phyloP scores from a whole-genome alignment of 208 protist species.

The Lotmaria passim region DNA sequence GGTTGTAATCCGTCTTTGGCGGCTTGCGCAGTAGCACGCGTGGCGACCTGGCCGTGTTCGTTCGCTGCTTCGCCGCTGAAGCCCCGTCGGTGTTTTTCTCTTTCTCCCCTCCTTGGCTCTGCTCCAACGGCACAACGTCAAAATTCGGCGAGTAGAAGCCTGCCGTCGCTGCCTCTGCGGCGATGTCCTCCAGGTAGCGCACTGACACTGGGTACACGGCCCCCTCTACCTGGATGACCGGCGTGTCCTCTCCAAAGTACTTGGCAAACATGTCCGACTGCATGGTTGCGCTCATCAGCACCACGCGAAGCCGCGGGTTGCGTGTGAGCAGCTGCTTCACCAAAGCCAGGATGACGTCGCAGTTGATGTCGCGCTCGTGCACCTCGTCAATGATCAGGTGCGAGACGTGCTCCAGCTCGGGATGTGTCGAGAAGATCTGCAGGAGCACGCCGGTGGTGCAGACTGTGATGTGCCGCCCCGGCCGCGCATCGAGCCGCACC shows the following conservation, averaged over 20 bases:
- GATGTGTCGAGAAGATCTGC: slow-evolving; percentile 93
- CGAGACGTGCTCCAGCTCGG: slow-evolving; percentile 86
- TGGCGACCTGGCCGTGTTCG: slow-evolving; percentile 11
- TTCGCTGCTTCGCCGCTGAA: neutral
- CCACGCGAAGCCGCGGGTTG: slow-evolving; percentile 92
- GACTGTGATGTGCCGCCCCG: slow-evolving; percentile 93
- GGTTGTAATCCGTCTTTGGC: slow-evolving; percentile 76
- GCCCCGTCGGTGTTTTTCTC: neutral
- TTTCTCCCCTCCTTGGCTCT: neutral
- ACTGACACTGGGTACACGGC: slow-evolving; percentile 74
- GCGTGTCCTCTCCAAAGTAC: slow-evolving; percentile 92
- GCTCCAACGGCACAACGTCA: slow-evolving; percentile 28
- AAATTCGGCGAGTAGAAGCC: slow-evolving; percentile 62
- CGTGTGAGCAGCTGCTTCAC: slow-evolving; percentile 86
- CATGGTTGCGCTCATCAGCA: slow-evolving; percentile 99
- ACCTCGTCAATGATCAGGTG: slow-evolving; percentile 99
- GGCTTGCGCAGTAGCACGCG: slow-evolving; percentile 16
- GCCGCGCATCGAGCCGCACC: slow-evolving; percentile 96
- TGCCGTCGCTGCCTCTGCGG: slow-evolving; percentile 5
- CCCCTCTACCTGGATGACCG: slow-evolving; percentile 79
- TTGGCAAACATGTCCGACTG: slow-evolving; percentile 96
- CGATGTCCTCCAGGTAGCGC: slow-evolving; percentile 77
- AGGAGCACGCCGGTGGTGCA: slow-evolving; percentile 99
- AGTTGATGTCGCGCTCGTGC: slow-evolving; percentile 99
- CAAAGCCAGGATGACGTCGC: slow-evolving; percentile 98